Evolutionary conservation across 1,284 basidiomycete genomes (phyloP).

Genomic region (Kalmanozyma brasiliensis): DNA sequence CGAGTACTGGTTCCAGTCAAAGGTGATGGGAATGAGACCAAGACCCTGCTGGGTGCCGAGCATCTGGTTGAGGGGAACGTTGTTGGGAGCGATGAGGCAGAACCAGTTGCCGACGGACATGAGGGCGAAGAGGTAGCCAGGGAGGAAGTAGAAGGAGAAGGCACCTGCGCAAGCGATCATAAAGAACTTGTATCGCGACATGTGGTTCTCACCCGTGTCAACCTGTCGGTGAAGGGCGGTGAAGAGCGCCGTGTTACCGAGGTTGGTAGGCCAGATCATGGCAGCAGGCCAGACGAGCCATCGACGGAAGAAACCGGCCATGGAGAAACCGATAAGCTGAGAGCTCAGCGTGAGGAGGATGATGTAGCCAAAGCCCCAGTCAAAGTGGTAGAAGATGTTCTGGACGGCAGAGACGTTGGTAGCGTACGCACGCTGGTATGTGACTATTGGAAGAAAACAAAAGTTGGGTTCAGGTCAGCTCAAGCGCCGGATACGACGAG

Average conservation of each 20-base stretch:
- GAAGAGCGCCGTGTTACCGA: conserved; percentile 58
- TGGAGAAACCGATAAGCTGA: conserved; percentile 67
- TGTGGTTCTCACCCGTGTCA: conserved; percentile 62
- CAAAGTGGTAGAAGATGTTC: conserved; percentile 42
- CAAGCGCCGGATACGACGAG: too few species aligned
- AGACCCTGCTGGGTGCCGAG: conserved; percentile 55
- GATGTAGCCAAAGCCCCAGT: conserved; percentile 69
- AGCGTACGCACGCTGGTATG: conserved; percentile 68
- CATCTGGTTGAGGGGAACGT: conserved; percentile 60
- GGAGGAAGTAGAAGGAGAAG: conserved; percentile 60
- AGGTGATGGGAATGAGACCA: conserved; percentile 55
- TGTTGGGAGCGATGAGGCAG: conserved; percentile 59
- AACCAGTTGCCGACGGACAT: conserved; percentile 60
- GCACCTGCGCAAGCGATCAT: conserved; percentile 40
- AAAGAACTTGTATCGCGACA: conserved; percentile 69
- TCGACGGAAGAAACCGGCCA: conserved; percentile 58
- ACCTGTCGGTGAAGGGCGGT: conserved; percentile 56
- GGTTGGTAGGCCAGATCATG: conserved; percentile 63
- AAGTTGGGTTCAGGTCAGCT: too few species aligned
- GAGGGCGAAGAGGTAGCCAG: conserved; percentile 60
- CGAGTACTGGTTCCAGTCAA: conserved; percentile 59
- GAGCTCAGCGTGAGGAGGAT: conserved; percentile 69
- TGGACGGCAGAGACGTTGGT: conserved; percentile 63
- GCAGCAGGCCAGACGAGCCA: conserved; percentile 63
- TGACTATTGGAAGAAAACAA: too few species aligned